These are phyloP conservation scores for Paramecium biaurelia DNA, from an alignment of 73 alveolate genomes.

Conservation along the genomic window DNA sequence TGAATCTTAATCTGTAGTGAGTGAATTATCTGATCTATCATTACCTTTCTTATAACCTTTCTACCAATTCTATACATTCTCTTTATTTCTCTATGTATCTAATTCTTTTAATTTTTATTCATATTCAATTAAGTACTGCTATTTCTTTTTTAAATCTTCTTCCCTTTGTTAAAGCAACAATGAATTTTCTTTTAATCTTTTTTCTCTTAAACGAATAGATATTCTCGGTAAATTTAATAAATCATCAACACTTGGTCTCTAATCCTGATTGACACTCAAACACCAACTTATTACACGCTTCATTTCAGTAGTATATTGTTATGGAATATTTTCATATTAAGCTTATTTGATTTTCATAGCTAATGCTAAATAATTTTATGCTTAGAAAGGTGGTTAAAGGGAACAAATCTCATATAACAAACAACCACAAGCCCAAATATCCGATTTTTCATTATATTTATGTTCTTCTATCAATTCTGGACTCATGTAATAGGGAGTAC, in stretches of 20 bases:
- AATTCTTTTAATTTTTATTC: neutral
- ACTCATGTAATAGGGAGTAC: slow-evolving; percentile 98
- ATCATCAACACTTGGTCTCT: slow-evolving; percentile 87
- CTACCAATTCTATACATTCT: neutral
- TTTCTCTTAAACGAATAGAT: slow-evolving; percentile 78
- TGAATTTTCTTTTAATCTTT: slow-evolving; percentile 78
- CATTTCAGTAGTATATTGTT: slow-evolving; percentile 85
- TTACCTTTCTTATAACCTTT: neutral
- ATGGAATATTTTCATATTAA: slow-evolving; percentile 76
- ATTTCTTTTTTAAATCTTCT: slow-evolving; percentile 72
- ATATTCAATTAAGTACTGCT: neutral
- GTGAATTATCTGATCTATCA: neutral
- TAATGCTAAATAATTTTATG: slow-evolving; percentile 84
- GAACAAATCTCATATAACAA: slow-evolving; percentile 89
- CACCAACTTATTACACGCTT: slow-evolving; percentile 85
- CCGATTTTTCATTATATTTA: slow-evolving; percentile 95
- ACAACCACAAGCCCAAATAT: slow-evolving; percentile 97
- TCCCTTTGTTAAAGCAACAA: slow-evolving; percentile 77
- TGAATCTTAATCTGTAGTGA: neutral
- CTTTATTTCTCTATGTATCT: neutral
- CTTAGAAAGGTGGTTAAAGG: slow-evolving; percentile 94
- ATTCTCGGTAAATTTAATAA: slow-evolving; percentile 80
- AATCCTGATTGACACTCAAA: slow-evolving; percentile 74
- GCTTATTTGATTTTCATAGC: slow-evolving; percentile 91
- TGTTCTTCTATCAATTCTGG: slow-evolving; percentile 95